Evolutionary conservation across 1,284 basidiomycete genomes (phyloP).

Genomic region (Boletus smithii): DNA sequence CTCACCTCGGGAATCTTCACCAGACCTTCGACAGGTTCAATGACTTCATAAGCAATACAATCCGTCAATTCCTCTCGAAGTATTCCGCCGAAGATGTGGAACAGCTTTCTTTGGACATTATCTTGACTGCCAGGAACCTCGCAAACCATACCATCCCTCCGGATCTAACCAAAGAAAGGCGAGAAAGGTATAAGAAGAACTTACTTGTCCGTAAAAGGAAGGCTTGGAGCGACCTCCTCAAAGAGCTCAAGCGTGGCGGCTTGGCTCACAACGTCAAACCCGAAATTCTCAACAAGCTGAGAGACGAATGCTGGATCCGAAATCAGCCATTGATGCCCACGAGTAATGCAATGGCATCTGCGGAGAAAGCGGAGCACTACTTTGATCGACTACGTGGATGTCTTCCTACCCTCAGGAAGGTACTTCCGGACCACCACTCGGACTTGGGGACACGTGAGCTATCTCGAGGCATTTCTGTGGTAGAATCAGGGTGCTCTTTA

Average conservation of each 20-base stretch:
- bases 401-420: slow-evolving; percentile 67
- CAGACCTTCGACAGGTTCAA: slow-evolving; percentile 54
- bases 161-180: slow-evolving; percentile 52
- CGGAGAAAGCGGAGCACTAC: slow-evolving; percentile 60
- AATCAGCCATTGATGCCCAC: slow-evolving; percentile 51
- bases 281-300: slow-evolving; percentile 64
- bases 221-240: slow-evolving; percentile 89
- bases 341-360: slow-evolving; percentile 16
- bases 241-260: slow-evolving; percentile 83
- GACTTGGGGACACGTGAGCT: slow-evolving; percentile 87
- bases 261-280: slow-evolving; percentile 73
- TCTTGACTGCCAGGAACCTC: slow-evolving; percentile 64
- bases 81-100: slow-evolving; percentile 47
- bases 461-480: slow-evolving; percentile 72
- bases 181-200: slow-evolving; percentile 74
- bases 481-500: slow-evolving; percentile 75
- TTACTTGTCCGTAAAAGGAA: slow-evolving; percentile 83
- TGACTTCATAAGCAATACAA: slow-evolving; percentile 39
- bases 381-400: slow-evolving; percentile 67
- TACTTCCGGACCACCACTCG: slow-evolving; percentile 68
- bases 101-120: slow-evolving; percentile 72
- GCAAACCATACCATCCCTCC: slow-evolving; percentile 50
- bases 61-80: slow-evolving; percentile 44
- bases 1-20: slow-evolving; percentile 23
- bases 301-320: slow-evolving; percentile 63